A percentile compares a stretch with the other conserved stretches of the same genome.
Conservation (phyloP, 805 yeast genomes). For the Ogataea nonfermentans region DNA sequence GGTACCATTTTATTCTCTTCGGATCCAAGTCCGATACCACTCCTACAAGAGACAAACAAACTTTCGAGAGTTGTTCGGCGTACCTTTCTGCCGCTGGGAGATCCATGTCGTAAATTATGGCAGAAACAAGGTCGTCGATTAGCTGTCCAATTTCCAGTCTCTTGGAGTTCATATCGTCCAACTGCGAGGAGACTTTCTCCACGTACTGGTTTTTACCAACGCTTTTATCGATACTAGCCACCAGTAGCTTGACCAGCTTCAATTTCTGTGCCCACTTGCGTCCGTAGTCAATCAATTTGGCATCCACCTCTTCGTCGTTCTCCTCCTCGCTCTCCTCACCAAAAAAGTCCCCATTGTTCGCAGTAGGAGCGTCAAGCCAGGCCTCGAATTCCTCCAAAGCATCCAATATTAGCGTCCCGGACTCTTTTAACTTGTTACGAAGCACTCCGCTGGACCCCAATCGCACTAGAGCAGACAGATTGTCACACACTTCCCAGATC, state of each 20-base stretch:
- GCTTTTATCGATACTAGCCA: conserved; percentile 58
- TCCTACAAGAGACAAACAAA: conserved; percentile 31
- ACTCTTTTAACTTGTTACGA: conserved; percentile 43
- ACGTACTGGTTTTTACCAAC: conserved; percentile 40
- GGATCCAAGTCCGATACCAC: conserved; percentile 48
- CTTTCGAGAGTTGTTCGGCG: conserved; percentile 19
- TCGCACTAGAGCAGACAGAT: conserved; percentile 39
- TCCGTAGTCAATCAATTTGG: conserved; percentile 33
- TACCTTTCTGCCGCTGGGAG: conserved; percentile 35
- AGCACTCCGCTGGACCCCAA: conserved; percentile 56
- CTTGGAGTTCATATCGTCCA: conserved; percentile 46
- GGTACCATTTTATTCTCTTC: conserved; percentile 57
- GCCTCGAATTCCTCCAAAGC: conserved; percentile 65
- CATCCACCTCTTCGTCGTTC: conserved; percentile 25
- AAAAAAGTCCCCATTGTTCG: conserved; percentile 51
- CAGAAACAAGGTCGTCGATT: conserved; percentile 60
- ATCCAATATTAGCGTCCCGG: conserved; percentile 52
- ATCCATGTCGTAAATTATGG: conserved; percentile 45
- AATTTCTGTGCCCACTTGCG: conserved; percentile 51
- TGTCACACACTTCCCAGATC: conserved; percentile 69
- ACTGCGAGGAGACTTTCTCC: conserved; percentile 35
- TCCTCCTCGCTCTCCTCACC: conserved; percentile 35
- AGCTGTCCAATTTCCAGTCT: conserved; percentile 43
- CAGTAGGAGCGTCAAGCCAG: conserved; percentile 63
- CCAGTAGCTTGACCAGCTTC: conserved; percentile 54